A percentile compares a stretch with the other conserved stretches of the same genome.
phyloP scores from a whole-genome alignment of 2,329 filamentous ascomycete genomes.

The Cladosporium colombiae region DNA sequence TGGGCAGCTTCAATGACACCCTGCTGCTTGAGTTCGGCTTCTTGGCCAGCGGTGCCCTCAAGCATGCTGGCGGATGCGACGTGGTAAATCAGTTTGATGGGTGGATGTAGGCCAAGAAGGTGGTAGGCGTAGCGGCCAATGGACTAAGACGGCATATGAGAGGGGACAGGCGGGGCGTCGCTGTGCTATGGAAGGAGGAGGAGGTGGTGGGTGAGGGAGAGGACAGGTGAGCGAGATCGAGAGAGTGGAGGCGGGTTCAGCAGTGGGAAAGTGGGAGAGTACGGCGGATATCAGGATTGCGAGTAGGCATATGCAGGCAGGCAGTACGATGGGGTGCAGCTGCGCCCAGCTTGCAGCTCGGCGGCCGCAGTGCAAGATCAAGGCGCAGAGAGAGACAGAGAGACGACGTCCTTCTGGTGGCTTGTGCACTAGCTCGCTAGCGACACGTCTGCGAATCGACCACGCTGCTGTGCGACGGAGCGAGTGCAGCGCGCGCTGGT shows the following conservation, averaged over 20 bases:
- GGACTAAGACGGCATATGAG: slow-evolving; percentile 2
- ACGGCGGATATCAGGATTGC: slow-evolving; percentile 1
- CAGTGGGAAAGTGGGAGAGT: background rate
- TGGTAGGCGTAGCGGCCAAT: slow-evolving; percentile 4
- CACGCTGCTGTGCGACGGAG: background rate
- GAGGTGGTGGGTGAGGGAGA: background rate
- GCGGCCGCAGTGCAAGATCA: background rate
- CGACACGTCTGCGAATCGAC: background rate
- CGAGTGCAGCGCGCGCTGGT: background rate
- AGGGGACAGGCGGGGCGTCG: slow-evolving; percentile 8
- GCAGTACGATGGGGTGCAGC: background rate
- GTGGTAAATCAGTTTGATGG: slow-evolving; percentile 15
- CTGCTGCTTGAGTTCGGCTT: slow-evolving; percentile 74
- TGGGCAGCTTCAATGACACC: slow-evolving; percentile 75
- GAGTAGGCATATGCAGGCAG: slow-evolving; percentile 3
- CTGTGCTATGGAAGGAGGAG: slow-evolving; percentile 6
- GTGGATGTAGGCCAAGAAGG: background rate
- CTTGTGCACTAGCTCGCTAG: slow-evolving; percentile 2
- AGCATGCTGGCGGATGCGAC: slow-evolving; percentile 21
- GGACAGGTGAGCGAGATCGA: background rate
- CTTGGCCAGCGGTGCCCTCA: slow-evolving; percentile 28
- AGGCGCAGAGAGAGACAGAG: background rate
- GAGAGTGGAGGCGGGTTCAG: background rate
- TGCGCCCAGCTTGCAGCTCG: background rate
- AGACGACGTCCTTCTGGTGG: background rate